phyloP scores from a whole-genome alignment of 179 eudicot genomes.

The Silene vulgaris region DNA sequence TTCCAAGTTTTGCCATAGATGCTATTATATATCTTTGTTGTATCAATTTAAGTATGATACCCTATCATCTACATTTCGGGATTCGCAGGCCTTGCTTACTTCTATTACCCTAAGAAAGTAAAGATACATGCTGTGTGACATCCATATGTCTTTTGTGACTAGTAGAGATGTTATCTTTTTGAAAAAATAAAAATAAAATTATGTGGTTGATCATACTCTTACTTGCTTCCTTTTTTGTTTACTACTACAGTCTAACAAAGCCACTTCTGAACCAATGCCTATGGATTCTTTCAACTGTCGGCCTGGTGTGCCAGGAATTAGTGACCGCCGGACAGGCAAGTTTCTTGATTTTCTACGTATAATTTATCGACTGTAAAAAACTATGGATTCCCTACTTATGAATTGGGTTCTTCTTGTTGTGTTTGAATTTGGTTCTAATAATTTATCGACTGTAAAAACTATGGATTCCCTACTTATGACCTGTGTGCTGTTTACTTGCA shows the following conservation, averaged over 20 bases:
- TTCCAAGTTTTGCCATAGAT: neutral
- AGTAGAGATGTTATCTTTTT: neutral
- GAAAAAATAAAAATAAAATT: too few species aligned
- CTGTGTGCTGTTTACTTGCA: neutral
- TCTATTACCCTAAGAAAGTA: neutral
- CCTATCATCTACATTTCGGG: neutral
- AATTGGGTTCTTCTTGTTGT: neutral
- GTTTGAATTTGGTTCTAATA: neutral
- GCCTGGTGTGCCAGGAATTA: conserved; percentile 51
- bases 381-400: neutral
- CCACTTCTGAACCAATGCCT: conserved; percentile 35
- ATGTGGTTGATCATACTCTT: conserved; percentile 3
- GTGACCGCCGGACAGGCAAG: conserved; percentile 64
- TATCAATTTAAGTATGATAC: neutral
- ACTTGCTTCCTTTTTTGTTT: conserved; percentile 6
- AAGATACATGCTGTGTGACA: neutral
- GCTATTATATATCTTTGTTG: neutral
- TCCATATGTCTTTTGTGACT: neutral
- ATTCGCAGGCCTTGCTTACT: neutral
- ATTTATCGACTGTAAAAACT: neutral
- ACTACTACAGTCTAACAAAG: conserved; percentile 25
- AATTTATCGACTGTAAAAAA: neutral
- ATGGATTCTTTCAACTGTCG: conserved; percentile 33
- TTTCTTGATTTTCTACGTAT: conserved; percentile 20
- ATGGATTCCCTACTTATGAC: neutral